Conservation (phyloP, 2,329 filamentous ascomycete species). For the Ophiostoma angusticollis region DNA sequence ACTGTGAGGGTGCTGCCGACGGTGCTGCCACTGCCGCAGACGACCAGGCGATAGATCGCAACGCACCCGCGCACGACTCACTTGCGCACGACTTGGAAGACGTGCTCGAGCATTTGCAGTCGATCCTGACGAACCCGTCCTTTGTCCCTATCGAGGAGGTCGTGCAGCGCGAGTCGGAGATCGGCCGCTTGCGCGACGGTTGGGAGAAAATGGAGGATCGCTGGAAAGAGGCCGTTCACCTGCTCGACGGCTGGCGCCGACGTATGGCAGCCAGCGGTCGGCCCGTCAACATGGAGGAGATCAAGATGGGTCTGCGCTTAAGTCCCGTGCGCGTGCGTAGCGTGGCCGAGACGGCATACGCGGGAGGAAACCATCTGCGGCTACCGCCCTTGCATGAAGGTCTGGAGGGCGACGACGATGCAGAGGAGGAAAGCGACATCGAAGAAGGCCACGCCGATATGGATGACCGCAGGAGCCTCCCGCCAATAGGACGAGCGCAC, state of each 20-base stretch:
- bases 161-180: conserved; percentile 82
- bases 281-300: conserved; percentile 54
- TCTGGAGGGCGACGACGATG: conserved; percentile 11
- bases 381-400: conserved; percentile 22
- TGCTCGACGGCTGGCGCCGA: conserved; percentile 88
- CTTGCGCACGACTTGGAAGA: conserved; percentile 62
- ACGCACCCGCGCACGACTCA: conserved; percentile 30
- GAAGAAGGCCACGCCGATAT: conserved; percentile 16
- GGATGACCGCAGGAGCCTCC: conserved; percentile 6
- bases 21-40: conserved; percentile 16
- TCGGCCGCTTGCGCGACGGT: conserved; percentile 64
- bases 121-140: conserved; percentile 82
- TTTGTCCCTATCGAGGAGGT: conserved; percentile 95
- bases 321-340: conserved; percentile 45
- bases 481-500: conserved; percentile 11
- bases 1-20: conserved; percentile 16
- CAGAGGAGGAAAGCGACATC: conserved; percentile 14
- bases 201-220: conserved; percentile 90
- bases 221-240: conserved; percentile 77
- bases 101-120: conserved; percentile 69
- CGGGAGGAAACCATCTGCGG: conserved; percentile 24
- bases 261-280: conserved; percentile 60
- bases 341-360: conserved; percentile 32
- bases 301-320: conserved; percentile 54
- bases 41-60: too few relatives aligned